Conservation (phyloP, 2,329 filamentous ascomycete genomes). For the Sporothrix sp. region DNA sequence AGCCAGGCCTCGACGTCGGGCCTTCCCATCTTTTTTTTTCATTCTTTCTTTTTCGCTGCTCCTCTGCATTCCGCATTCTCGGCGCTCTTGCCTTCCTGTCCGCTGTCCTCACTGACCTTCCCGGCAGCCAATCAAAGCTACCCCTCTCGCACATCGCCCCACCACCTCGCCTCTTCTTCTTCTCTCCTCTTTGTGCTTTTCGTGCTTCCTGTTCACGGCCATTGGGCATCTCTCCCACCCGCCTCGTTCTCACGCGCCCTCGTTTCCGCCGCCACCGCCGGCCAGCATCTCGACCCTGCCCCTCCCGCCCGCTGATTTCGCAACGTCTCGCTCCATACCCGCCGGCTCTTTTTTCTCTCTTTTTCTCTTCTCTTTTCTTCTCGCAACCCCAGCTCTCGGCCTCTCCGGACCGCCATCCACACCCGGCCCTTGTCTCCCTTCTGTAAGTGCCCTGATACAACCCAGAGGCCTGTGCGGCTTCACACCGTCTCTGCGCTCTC, state of each 20-base stretch:
- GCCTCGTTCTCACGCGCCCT: background rate
- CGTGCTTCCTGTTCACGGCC: background rate
- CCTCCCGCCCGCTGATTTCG: background rate
- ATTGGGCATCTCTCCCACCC: background rate
- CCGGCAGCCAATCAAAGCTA: slow-evolving; percentile 7
- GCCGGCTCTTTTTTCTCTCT: background rate
- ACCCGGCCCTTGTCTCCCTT: background rate
- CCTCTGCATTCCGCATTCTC: background rate
- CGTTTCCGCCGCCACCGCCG: background rate
- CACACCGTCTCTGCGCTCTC: too few relatives aligned
- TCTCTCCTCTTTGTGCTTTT: background rate
- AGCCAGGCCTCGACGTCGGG: too few relatives aligned
- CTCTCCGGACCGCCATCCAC: too few relatives aligned
- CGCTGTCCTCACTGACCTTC: background rate
- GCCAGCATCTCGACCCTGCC: background rate
- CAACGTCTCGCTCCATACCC: background rate
- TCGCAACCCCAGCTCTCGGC: background rate
- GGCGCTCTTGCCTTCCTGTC: background rate
- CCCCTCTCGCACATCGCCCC: slow-evolving; percentile 2
- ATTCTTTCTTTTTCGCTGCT: background rate
- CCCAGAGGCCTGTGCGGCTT: too few relatives aligned
- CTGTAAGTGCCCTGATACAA: too few relatives aligned
- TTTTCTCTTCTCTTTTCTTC: background rate
- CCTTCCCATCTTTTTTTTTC: background rate
- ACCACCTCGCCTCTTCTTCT: background rate